Evolutionary conservation across 176 grass and related monocot species (phyloP).

Genomic region (Miscanthus lutarioriparius): DNA sequence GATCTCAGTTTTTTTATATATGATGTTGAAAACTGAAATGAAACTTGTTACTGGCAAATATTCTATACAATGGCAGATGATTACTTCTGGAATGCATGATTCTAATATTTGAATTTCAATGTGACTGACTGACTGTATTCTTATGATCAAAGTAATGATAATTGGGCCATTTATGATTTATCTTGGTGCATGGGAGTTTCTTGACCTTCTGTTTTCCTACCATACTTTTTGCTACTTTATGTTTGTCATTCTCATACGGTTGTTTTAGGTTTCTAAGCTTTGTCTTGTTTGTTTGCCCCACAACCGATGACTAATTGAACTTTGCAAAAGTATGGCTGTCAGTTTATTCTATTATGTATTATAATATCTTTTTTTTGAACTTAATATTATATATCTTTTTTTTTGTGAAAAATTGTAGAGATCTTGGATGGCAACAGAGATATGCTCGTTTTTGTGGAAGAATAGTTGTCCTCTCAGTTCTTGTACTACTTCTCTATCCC

Average conservation of each 20-base stretch:
- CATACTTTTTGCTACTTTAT: not conserved
- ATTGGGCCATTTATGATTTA: not conserved
- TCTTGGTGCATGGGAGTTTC: not conserved
- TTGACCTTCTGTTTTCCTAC: not conserved
- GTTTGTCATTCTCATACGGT: not conserved
- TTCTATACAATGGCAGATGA: not conserved
- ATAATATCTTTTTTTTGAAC: slow-evolving; percentile 4
- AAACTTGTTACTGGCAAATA: not conserved
- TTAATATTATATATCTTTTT: not conserved
- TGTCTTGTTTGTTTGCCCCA: not conserved
- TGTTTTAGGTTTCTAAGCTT: not conserved
- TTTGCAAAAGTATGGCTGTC: not conserved
- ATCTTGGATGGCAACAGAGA: slow-evolving; percentile 96
- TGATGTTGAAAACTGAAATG: not conserved
- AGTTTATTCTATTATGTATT: not conserved
- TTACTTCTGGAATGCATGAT: not conserved
- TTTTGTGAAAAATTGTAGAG: slow-evolving; percentile 53
- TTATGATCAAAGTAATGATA: not conserved
- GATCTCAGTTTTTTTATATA: not conserved
- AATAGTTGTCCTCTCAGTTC: slow-evolving; percentile 79
- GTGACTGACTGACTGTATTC: not conserved
- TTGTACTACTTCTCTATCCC: slow-evolving; percentile 89
- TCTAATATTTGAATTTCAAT: not conserved
- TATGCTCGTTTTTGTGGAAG: slow-evolving; percentile 95
- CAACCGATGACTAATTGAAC: not conserved